Conservation (phyloP, 768 basidiomycete genomes). For the Termitomyces sp. region DNA sequence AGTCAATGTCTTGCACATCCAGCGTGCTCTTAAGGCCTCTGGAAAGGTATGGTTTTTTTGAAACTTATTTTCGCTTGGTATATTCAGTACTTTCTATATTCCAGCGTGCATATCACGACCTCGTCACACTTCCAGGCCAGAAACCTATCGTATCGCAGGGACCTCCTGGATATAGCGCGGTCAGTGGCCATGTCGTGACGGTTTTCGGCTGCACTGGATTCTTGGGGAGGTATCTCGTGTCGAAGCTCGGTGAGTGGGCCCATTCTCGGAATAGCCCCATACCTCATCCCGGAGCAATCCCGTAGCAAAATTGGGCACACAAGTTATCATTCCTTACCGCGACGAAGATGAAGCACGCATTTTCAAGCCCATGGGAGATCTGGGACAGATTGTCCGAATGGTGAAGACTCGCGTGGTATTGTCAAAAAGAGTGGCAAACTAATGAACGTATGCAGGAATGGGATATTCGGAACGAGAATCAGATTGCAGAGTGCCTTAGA, state of each 20-base stretch:
- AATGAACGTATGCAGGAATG: conserved; percentile 67
- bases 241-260: conserved; percentile 75
- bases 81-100: conserved; percentile 1
- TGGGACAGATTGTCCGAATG: conserved; percentile 95
- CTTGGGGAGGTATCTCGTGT: conserved; percentile 89
- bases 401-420: conserved; percentile 36
- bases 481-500: conserved; percentile 89
- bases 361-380: conserved; percentile 91
- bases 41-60: conserved; percentile 36
- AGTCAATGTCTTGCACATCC: conserved; percentile 48
- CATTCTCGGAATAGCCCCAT: neutral
- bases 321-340: conserved; percentile 92
- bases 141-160: conserved; percentile 77
- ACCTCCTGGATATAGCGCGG: conserved; percentile 79
- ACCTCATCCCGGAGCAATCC: conserved; percentile 5
- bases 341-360: conserved; percentile 91
- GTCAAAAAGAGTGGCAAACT: neutral
- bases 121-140: conserved; percentile 52
- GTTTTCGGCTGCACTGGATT: conserved; percentile 98
- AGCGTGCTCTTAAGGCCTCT: conserved; percentile 42
- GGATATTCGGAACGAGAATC: conserved; percentile 87
- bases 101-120: conserved; percentile 75
- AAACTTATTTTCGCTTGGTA: neutral
- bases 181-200: conserved; percentile 88
- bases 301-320: conserved; percentile 84